Base-by-base conservation (phyloP, 768 basidiomycete species). In the Termitomyces sp. region DNA sequence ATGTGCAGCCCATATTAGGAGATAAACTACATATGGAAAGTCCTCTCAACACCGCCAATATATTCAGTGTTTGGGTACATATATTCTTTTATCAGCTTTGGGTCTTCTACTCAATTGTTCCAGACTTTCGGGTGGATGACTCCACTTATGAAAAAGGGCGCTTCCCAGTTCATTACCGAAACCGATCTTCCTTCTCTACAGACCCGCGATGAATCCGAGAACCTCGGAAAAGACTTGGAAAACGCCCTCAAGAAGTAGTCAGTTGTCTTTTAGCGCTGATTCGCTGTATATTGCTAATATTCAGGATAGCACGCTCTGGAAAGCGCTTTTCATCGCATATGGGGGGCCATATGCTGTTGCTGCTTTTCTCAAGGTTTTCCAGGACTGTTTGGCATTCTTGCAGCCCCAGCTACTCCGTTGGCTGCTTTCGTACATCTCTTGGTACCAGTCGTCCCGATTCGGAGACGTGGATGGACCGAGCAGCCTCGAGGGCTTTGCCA, bases 121-220 rank as follows among this genome's bases (percentile, higher is more conserved):
- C 43, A 81, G 81, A 86, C 84, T 0, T 98, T 98, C 66, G 72
- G 76, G 0, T 98, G 94, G 94, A 81, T 98, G 76, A 91, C 90
- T 1, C 80, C 80, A 0, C 79, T 94, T 17, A 80, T 94, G 83
- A 77, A 74, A 62, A 86, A 85, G 64, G 89, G 89, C 30, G 77
- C 79, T 0, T 67, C 71, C 5, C 71, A 81, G 52, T 84, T 80
- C 66, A 85, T 98, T 56, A 88, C 88, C 1, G 93, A 96, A 67
- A 80, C 87, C 28, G 96, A 98, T 65, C 79, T 98, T 23, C 93
- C 93, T 42, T 79, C 84, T 0, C 75, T 97, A 25, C 73, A 83
- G 25, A 73, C 84, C 0, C 65, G 71, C 9, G 91, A 97, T 64
- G 83, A 88, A 61, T 85, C 92, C 0, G 77, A 78, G 25, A 79